Percentiles rank a stretch among this genome's conserved stretches.
Evolutionary conservation across 371 early-diverging fungal species (phyloP).

Genomic region (Rhizopus microsporus): DNA sequence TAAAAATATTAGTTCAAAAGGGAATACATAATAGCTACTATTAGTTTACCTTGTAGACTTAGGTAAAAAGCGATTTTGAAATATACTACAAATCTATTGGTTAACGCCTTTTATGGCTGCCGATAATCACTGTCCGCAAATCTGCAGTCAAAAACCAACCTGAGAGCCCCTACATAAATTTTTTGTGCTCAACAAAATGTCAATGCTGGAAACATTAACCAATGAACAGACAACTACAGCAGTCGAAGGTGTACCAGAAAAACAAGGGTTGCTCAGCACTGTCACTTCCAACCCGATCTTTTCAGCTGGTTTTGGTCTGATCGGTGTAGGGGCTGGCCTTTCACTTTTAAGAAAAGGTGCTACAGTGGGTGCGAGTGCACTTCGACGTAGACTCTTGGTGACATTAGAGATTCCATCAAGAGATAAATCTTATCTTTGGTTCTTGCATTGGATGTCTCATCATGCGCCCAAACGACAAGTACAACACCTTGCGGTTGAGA

Average conservation of each 20-base stretch:
- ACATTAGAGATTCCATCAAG: constrained; percentile 94
- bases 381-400: constrained; percentile 80
- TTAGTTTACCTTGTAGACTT: too few species aligned
- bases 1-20: too few species aligned
- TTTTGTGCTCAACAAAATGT: neutral
- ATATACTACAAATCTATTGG: too few species aligned
- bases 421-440: constrained; percentile 93
- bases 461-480: constrained; percentile 60
- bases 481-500: constrained; percentile 87
- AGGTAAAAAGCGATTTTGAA: too few species aligned
- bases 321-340: constrained; percentile 88
- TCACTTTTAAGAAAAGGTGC: constrained; percentile 78
- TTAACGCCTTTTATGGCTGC: too few species aligned
- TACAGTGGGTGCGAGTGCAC: constrained; percentile 63
- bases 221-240: neutral
- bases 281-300: constrained; percentile 83
- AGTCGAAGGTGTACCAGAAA: constrained; percentile 1
- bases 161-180: too few species aligned
- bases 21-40: too few species aligned
- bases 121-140: too few species aligned
- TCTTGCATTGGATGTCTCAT: constrained; percentile 87
- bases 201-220: neutral
- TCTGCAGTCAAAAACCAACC: too few species aligned
- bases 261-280: constrained; percentile 24
- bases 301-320: constrained; percentile 92